Conservation (phyloP, 2,329 filamentous ascomycete genomes). For the Aspergillus sp. region DNA sequence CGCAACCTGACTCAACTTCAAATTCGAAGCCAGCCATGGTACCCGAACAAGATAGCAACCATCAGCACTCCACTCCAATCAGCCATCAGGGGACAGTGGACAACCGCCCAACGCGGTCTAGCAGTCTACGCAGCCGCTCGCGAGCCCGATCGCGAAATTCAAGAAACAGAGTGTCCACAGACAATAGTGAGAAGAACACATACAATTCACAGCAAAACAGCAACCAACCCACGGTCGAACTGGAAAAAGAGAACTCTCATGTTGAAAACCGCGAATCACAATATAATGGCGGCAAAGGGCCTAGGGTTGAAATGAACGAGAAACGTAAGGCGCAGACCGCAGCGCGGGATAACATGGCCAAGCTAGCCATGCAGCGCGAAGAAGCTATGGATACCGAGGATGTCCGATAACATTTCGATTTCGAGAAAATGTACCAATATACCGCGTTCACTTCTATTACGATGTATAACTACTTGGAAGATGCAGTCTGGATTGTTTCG, state of each 20-base stretch:
- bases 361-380: conserved; percentile 40
- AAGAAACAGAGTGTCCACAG: not conserved
- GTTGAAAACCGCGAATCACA: not conserved
- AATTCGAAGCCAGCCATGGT: conserved; percentile 16
- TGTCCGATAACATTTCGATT: conserved; percentile 16
- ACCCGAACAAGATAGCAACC: conserved; percentile 17
- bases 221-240: not conserved
- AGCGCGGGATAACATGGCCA: conserved; percentile 35
- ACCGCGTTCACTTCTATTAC: not conserved
- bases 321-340: conserved; percentile 35
- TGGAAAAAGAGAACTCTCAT: conserved; percentile 16
- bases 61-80: conserved; percentile 10
- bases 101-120: conserved; percentile 10
- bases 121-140: conserved; percentile 19
- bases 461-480: not conserved
- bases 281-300: conserved; percentile 6
- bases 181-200: not conserved
- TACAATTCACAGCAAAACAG: not conserved
- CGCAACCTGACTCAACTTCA: conserved; percentile 13
- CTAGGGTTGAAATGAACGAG: conserved; percentile 17
- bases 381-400: conserved; percentile 38
- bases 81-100: conserved; percentile 5
- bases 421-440: not conserved
- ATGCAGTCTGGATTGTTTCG: not conserved
- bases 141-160: conserved; percentile 13